Evolutionary conservation across 345 rosid species (phyloP), one percentile per base, ranked within the genome.

Genomic region (Erysimum cheiranthoides): DNA sequence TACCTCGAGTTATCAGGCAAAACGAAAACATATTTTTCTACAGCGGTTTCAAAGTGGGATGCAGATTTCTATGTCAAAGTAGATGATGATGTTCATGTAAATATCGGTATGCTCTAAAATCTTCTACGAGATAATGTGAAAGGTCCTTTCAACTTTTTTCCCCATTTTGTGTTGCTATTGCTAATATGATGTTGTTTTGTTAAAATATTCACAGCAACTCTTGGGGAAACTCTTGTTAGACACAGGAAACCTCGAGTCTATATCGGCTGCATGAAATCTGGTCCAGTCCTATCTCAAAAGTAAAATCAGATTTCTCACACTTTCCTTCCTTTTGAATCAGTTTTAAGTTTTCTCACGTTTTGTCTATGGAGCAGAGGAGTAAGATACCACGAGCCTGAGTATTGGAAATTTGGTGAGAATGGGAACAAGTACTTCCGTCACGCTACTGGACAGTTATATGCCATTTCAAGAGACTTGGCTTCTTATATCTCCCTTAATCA

Each of bases 231-330:
- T 56, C 82, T 95, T 84, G 92, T 89, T 42, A 91, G 89, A 31
- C 96, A 95, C 77, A 85, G 88, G 82, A 86, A 95, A 70, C 82
- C 85, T 5, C 85, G 86, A 52, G 89, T 90, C 59, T 95, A 95
- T 73, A 87, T 95, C 11, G 99, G 97, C 38, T 95, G 98, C 76
- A 95, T 95, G 99, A 95, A 95, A 71, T 95, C 99, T 14, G 98
- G 98, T 82, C 93, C 96, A 21, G 93, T 95, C 73, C 86, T 92
- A 32, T 87, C 96, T 58, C 98, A 89, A 70, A 92, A 87, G 99
- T 92, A 90, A 61, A 12, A 18, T 68, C 57, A n/a, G 7, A 8
- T 8, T 14, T 51, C 63, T 65, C 21, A 66, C 53, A 21, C 8
- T 38, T 58, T 39, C 6, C 40, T 57, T 45, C 35, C 67, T 38